Conservation (phyloP, 768 basidiomycete species). For the Lentinula lateritia region DNA sequence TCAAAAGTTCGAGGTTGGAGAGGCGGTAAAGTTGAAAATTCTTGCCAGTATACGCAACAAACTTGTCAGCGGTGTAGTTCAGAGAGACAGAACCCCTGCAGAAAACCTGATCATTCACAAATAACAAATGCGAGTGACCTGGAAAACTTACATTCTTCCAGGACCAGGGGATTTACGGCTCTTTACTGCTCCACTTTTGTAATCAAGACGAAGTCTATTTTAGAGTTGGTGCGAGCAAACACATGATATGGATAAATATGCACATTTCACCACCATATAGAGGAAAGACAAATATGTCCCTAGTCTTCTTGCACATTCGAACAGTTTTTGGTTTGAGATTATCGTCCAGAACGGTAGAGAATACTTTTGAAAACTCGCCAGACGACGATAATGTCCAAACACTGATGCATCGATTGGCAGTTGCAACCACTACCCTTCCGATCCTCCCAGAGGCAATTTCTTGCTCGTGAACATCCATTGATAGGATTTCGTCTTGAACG, state of each 20-base stretch:
- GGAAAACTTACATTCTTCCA: neutral
- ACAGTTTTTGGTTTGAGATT: neutral
- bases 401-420: neutral
- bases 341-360: neutral
- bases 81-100: neutral
- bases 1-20: neutral
- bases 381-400: neutral
- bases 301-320: neutral
- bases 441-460: neutral
- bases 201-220: neutral
- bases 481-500: neutral
- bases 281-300: neutral
- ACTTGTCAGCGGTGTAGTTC: neutral
- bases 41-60: constrained; percentile 2
- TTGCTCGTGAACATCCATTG: neutral
- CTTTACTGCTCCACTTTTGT: neutral
- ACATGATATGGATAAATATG: neutral
- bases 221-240: neutral
- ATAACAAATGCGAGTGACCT: too few relatives aligned
- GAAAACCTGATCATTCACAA: neutral
- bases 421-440: neutral
- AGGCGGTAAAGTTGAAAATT: constrained; percentile 1
- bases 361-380: neutral
- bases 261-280: neutral
- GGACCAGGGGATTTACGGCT: neutral